Conservation (phyloP, 1,284 basidiomycete species). For the Microbotryum scabiosae region DNA sequence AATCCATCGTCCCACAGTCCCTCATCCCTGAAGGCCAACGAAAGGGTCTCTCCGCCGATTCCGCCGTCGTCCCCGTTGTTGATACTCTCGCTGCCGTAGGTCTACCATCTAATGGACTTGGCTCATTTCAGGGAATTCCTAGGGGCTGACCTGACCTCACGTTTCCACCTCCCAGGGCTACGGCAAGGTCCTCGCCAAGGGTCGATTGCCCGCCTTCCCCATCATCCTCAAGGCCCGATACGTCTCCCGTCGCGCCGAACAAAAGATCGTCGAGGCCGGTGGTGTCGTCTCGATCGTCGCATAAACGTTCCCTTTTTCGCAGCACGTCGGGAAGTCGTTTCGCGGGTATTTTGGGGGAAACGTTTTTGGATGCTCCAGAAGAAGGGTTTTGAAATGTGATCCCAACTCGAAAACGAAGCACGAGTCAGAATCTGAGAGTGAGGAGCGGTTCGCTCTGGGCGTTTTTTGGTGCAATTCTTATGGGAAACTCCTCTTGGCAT, state of each 20-base stretch:
- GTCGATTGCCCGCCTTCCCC: conserved; percentile 55
- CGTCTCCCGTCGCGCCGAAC: conserved; percentile 79
- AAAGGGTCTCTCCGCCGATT: conserved; percentile 53
- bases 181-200: conserved; percentile 85
- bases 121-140: too few relatives aligned
- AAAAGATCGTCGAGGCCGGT: conserved; percentile 66
- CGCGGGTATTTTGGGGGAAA: too few relatives aligned
- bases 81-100: conserved; percentile 55
- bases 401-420: too few relatives aligned
- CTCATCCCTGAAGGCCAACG: conserved; percentile 70
- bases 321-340: too few relatives aligned
- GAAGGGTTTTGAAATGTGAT: too few relatives aligned
- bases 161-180: conserved; percentile 55
- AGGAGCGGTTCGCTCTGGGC: too few relatives aligned
- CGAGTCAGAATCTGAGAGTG: too few relatives aligned
- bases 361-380: too few relatives aligned
- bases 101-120: too few relatives aligned
- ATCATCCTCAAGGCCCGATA: conserved; percentile 95
- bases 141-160: not conserved
- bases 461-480: too few relatives aligned
- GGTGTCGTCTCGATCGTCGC: conserved; percentile 85
- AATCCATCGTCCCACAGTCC: conserved; percentile 13
- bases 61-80: conserved; percentile 79
- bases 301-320: conserved; percentile 45
- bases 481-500: too few relatives aligned